Evolutionary conservation across 768 basidiomycete species (phyloP).

Genomic region (Pisolithus marmoratus): DNA sequence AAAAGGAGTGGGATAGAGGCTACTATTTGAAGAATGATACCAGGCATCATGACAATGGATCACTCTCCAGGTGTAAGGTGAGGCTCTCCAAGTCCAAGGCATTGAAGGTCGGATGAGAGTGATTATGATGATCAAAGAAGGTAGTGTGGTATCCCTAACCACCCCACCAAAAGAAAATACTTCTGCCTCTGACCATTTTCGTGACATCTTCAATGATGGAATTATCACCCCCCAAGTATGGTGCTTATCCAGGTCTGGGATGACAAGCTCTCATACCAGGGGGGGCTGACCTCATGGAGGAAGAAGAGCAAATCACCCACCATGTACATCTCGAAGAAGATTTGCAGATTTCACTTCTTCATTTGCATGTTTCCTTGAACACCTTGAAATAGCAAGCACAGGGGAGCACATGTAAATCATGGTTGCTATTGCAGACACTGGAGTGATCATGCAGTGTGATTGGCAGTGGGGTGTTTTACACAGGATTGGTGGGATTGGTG

Average conservation of each 20-base stretch:
- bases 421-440: too few relatives aligned
- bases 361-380: too few relatives aligned
- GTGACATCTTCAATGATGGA: too few relatives aligned
- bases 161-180: too few relatives aligned
- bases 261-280: constrained; percentile 89
- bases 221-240: constrained; percentile 93
- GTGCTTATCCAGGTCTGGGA: constrained; percentile 98
- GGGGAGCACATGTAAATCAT: too few relatives aligned
- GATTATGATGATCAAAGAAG: too few relatives aligned
- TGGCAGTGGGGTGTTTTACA: too few relatives aligned
- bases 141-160: too few relatives aligned
- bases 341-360: constrained; percentile 65
- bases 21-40: constrained; percentile 14
- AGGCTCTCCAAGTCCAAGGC: constrained; percentile 1
- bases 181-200: too few relatives aligned
- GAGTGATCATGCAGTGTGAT: too few relatives aligned
- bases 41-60: constrained; percentile 14
- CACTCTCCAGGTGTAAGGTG: constrained; percentile 21
- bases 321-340: constrained; percentile 89
- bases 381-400: too few relatives aligned
- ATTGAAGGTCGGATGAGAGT: constrained; percentile 20
- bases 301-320: constrained; percentile 97
- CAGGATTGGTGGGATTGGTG: too few relatives aligned
- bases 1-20: constrained; percentile 2
- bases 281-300: constrained; percentile 92